Evolutionary conservation across 169 alveolate species (phyloP), one percentile per base, ranked within the genome.

Genomic region (Babesia divergens): DNA sequence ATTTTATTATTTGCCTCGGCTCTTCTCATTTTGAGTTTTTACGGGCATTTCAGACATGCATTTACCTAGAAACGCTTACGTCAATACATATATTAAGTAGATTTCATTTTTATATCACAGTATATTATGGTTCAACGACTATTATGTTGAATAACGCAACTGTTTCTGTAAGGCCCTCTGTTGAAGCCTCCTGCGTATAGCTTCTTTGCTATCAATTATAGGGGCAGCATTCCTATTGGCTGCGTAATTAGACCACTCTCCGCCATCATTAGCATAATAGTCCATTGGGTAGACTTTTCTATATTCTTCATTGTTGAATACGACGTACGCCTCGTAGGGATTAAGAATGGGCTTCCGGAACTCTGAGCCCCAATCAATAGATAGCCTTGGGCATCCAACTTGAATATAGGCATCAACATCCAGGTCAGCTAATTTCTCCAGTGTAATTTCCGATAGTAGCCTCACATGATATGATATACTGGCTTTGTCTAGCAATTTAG

Each of bases 311-410:
- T 72, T 79, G 6, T 93, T 93, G 55, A 97, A 89, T 22, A 98
- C 96, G 18, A 97, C 98, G 79, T 90, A 95, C 7, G 97, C 97
- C 86, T 98, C 99, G 90, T 97, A 98, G 34, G 99, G 96, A 62
- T 96, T 95, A 72, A 97, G 88, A 51, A 97, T 82, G 7, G 99
- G 99, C 56, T 91, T 92, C 14, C 77, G 53, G 70, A 93, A 96
- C 54, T 89, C 84, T 40, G 90, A 92, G 0, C 99, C 99, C 99
- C 99, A 98, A 82, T 98, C 99, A 54, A 97, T 94, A 11, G 99
- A 94, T 37, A 98, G 90, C 50, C 99, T 90, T 11, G 99, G 99
- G 70, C 99, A 98, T 4, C 98, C 99, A 18, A 97, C 90, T 91
- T 98, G 89, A 9, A 80, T 70, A 65, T 70, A 89, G 6, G 85